Base-by-base conservation (phyloP, 164 flowering plant species). In the Chimonanthus salicifolius region DNA sequence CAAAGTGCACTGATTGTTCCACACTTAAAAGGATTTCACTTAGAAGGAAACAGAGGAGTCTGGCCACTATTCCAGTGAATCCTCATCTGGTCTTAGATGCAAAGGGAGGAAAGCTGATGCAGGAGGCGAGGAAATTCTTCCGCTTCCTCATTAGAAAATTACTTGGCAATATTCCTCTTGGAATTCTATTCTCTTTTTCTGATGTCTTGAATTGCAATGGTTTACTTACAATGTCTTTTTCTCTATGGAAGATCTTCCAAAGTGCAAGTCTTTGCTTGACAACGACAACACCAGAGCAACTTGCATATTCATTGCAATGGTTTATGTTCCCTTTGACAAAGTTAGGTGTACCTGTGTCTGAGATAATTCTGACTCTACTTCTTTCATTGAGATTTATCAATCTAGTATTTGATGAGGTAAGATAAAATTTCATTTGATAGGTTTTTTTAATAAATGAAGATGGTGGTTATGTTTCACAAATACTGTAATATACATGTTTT, bases 341-440 rank as follows among this genome's bases (percentile, higher is more conserved):
- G 68, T 1, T 92, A 79, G 92, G 97, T 72, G 91, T 83, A 71
- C 95, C 97, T 18, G 98, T 96, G 50, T 83, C 90, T 79, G 98
- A 96, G 81, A 81, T 96, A 62, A 82, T 86, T 71, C 95, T 96
- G 8, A 94, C 98, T 44, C 89, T 92, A 74, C 77, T 94, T 73
- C 94, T 96, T 50, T 96, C 99, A 21, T 83, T 96, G 81, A 88
- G 98, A 84, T 96, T 94, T 78, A 86, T 96, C 78, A 90, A 79
- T 81, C 81, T 96, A 48, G 97, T 96, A 5, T 92, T 92, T 86
- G 97, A 94, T 81, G 99, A 94, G 98, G 98, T 93, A 79, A 81
- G 79, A 51, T 16, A 62, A 62, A 11, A 44, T 60, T 33, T 63
- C 15, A 20, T 6, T 68, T 49, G 13, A 18, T 49, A 16, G 21